Evolutionary conservation across 2,329 filamentous ascomycete genomes (phyloP).

Genomic region (Chrysoporthe deuterocubensis): DNA sequence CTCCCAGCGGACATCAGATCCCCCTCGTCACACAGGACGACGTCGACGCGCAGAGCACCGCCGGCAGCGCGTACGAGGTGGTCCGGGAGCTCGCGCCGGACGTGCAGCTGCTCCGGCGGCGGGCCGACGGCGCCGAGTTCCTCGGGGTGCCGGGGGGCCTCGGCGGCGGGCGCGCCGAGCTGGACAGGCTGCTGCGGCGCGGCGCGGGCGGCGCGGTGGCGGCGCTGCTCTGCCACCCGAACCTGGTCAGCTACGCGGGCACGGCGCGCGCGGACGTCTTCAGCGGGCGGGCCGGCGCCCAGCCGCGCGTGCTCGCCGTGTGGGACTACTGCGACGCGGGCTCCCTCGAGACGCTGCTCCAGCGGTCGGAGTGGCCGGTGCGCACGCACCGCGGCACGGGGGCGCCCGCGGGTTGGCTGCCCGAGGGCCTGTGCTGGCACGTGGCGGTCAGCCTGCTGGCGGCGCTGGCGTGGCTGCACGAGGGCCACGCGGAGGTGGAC

Average conservation of each 20-base stretch:
- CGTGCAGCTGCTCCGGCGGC: slow-evolving; percentile 40
- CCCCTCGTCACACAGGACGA: slow-evolving; percentile 14
- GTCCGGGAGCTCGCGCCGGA: slow-evolving; percentile 32
- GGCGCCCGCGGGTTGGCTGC: slow-evolving; percentile 44
- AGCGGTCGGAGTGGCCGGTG: slow-evolving; percentile 33
- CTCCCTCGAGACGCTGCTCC: slow-evolving; percentile 47
- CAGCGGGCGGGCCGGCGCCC: slow-evolving; percentile 22
- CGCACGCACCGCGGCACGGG: slow-evolving; percentile 12
- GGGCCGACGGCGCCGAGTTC: slow-evolving; percentile 39
- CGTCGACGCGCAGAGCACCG: neutral
- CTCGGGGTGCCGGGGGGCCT: slow-evolving; percentile 38
- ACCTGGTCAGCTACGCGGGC: slow-evolving; percentile 49
- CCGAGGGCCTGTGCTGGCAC: slow-evolving; percentile 61
- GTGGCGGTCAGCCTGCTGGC: slow-evolving; percentile 52
- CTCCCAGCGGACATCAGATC: neutral
- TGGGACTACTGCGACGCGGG: slow-evolving; percentile 60
- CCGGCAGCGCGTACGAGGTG: slow-evolving; percentile 3
- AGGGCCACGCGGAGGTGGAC: slow-evolving; percentile 44
- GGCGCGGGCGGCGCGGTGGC: slow-evolving; percentile 38
- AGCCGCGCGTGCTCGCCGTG: slow-evolving; percentile 34
- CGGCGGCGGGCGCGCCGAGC: slow-evolving; percentile 18
- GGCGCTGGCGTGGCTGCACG: slow-evolving; percentile 58
- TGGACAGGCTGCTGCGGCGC: slow-evolving; percentile 35
- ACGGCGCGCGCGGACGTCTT: slow-evolving; percentile 33
- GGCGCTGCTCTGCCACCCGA: slow-evolving; percentile 53